Percentiles rank a stretch among this genome's conserved stretches.
Evolutionary conservation across 345 rosid species (phyloP).

Genomic region (Mercurialis annua): DNA sequence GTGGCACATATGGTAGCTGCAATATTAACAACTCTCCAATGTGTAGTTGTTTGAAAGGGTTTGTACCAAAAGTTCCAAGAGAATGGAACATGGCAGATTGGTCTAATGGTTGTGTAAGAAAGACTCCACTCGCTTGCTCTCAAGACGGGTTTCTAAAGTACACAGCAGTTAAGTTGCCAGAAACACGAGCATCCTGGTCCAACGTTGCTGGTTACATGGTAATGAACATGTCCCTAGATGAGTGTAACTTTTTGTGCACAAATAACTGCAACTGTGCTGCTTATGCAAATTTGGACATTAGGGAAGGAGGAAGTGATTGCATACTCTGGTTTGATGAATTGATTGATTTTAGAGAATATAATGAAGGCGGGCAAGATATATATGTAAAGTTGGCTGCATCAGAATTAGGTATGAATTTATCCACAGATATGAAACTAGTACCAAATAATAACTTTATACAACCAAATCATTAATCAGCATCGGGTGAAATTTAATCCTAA

Average conservation of each 20-base stretch:
- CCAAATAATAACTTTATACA: too few relatives aligned
- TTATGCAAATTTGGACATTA: constrained; percentile 1
- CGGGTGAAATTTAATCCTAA: not conserved
- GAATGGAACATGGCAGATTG: constrained; percentile 12
- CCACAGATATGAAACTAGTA: not conserved
- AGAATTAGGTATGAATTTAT: not conserved
- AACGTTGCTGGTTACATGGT: too few relatives aligned
- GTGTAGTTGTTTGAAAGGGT: constrained; percentile 14
- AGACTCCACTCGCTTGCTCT: constrained; percentile 2
- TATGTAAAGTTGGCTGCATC: constrained; percentile 3
- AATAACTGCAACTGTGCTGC: constrained; percentile 3
- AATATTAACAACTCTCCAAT: not conserved
- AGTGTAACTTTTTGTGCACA: not conserved
- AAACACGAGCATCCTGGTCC: not conserved
- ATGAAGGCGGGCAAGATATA: not conserved
- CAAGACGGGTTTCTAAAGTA: constrained; percentile 3
- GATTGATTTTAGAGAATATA: not conserved
- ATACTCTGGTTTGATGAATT: constrained; percentile 2
- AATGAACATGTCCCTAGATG: not conserved
- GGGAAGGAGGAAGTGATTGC: constrained; percentile 4
- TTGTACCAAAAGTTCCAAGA: not conserved
- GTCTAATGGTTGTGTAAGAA: constrained; percentile 8
- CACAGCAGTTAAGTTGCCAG: not conserved
- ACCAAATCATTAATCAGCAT: too few relatives aligned
- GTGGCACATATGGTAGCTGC: constrained; percentile 12